Evolutionary conservation across 2,329 filamentous ascomycete species (phyloP), one percentile per base, ranked within the genome.

Genomic region (Podosphaera xanthii): DNA sequence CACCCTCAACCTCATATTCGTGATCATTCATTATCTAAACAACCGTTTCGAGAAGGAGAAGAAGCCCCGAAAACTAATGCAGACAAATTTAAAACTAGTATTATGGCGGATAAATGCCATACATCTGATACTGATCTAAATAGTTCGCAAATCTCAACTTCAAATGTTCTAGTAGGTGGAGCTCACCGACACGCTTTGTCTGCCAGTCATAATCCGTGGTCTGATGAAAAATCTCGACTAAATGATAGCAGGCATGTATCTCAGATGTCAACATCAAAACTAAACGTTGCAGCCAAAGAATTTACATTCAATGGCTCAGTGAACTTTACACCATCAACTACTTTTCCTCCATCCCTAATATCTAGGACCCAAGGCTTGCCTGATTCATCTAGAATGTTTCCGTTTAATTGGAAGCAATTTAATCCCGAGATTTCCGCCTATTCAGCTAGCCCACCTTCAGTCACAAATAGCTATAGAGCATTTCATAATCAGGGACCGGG

Each of bases 231-330:
- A 68, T 59, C 73, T 50, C 42, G 42, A 6, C 57, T 34, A 49
- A 30, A 22, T 22, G 72, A 71, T 14, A 72, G 75, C 9, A 79
- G 77, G 63, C 85, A 89, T 66, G 77, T 75, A 22, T 84, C 82
- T 67, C 87, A 84, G 65, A 75, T 82, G 2, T 90, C 81, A 0
- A 71, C 83, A 50, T 87, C 88, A 0, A 90, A 83, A 64, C 78
- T 97, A 65, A 97, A 97, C 66, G 89, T 94, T 36, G 81, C 84
- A 62, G 91, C 91, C 0, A 86, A 89, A 54, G 87, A 92, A 67
- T 96, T 96, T 75, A 87, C 84, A 65, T 91, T 91, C 71, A 77
- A 84, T 59, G 69, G 61, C 48, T 61, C 62, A 49, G 69, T 69
- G 65, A 71, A 71, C 34, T 81, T 80, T 65, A 72, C 75, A 44